A percentile compares a stretch with the other conserved stretches of the same genome.
Conservation (phyloP, 176 grass and related monocot genomes). For the Triticum dicoccoides region DNA sequence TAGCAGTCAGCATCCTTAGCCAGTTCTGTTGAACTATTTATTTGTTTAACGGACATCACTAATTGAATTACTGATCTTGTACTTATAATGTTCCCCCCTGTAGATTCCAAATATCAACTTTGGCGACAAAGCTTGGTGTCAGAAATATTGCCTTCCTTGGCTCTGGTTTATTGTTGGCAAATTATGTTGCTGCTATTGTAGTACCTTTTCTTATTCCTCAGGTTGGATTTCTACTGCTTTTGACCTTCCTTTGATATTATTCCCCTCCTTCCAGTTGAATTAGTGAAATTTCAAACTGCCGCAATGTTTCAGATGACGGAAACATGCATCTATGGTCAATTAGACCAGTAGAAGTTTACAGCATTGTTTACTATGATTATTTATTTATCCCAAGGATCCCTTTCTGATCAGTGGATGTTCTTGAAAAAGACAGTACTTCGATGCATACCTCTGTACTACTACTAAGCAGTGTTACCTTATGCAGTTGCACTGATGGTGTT, state of each 20-base stretch:
- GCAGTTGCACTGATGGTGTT: slow-evolving; percentile 10
- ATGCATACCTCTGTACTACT: slow-evolving; percentile 15
- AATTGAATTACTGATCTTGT: slow-evolving; percentile 10
- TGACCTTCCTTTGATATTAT: not conserved
- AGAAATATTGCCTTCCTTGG: slow-evolving; percentile 98
- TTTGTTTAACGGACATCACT: not conserved
- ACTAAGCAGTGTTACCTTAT: not conserved
- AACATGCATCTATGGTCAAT: not conserved
- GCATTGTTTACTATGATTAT: not conserved
- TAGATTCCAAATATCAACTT: slow-evolving; percentile 94
- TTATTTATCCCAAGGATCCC: not conserved
- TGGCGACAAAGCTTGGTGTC: slow-evolving; percentile 97
- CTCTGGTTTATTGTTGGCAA: slow-evolving; percentile 76
- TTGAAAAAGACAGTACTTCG: not conserved
- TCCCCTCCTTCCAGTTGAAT: slow-evolving; percentile 12
- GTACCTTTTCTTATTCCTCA: slow-evolving; percentile 83
- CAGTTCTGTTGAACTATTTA: not conserved
- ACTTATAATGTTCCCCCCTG: not conserved
- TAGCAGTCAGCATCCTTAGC: not conserved
- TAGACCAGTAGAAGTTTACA: not conserved
- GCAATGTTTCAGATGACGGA: not conserved
- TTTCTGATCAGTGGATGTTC: slow-evolving; percentile 1
- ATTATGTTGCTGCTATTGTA: slow-evolving; percentile 84
- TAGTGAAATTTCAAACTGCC: not conserved
- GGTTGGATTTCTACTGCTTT: slow-evolving; percentile 38